phyloP scores from a whole-genome alignment of 352 stramenopile genomes.

The Phytopythium oedochilum region DNA sequence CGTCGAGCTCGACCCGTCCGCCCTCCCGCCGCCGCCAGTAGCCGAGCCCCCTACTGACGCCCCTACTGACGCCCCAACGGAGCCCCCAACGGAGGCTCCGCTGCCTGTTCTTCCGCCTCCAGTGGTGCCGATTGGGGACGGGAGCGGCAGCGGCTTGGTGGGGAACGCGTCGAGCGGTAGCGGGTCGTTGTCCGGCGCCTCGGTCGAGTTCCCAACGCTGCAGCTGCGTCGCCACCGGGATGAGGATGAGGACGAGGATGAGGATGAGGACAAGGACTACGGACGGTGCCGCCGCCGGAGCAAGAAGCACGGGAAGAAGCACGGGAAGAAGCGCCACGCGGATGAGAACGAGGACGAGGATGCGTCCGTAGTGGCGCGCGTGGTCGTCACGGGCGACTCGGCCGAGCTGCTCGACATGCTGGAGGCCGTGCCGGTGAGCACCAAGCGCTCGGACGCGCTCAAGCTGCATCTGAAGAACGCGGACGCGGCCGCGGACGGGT shows the following conservation, averaged over 20 bases:
- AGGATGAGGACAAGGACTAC: slow-evolving; percentile 10
- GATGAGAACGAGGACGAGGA: slow-evolving; percentile 5
- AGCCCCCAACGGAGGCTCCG: slow-evolving; percentile 6
- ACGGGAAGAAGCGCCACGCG: slow-evolving; percentile 11
- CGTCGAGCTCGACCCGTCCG: slow-evolving; percentile 35
- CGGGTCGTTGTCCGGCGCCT: slow-evolving; percentile 10
- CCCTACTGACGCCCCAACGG: slow-evolving; percentile 4
- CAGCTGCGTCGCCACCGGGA: slow-evolving; percentile 29
- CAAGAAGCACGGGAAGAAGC: neutral
- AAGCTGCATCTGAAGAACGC: slow-evolving; percentile 54
- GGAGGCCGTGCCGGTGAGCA: slow-evolving; percentile 32
- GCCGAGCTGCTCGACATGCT: slow-evolving; percentile 32
- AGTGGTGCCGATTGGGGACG: neutral
- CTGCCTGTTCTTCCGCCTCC: neutral
- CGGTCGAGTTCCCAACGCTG: slow-evolving; percentile 27
- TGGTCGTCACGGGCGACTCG: slow-evolving; percentile 56
- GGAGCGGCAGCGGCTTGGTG: slow-evolving; percentile 12
- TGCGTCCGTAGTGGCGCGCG: slow-evolving; percentile 34
- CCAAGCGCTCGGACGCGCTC: slow-evolving; percentile 33
- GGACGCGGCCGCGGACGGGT: slow-evolving; percentile 39
- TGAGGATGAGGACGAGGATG: slow-evolving; percentile 10
- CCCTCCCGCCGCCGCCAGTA: slow-evolving; percentile 9
- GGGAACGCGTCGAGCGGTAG: slow-evolving; percentile 13
- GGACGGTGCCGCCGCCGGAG: neutral
- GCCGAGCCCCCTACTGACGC: slow-evolving; percentile 1